These are phyloP conservation scores for Rhizopus delemar DNA, from an alignment of 371 early-diverging fungal genomes.

Conservation along the genomic window DNA sequence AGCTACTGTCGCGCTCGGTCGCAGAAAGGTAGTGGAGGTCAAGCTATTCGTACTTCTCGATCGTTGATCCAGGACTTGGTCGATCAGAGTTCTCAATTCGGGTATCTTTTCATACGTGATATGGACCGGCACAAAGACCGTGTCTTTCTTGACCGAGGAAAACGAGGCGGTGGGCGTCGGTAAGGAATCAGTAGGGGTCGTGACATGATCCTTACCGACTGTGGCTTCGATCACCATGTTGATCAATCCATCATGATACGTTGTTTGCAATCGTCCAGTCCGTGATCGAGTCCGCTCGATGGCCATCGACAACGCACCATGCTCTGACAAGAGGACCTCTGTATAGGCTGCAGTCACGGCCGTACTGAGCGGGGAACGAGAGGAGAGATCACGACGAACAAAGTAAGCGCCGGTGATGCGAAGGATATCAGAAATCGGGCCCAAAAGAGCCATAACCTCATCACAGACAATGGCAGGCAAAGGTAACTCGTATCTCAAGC, in stretches of 20 bases:
- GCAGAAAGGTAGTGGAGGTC: constrained; percentile 28
- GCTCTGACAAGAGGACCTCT: constrained; percentile 43
- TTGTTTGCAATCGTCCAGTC: constrained; percentile 45
- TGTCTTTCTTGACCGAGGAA: constrained; percentile 24
- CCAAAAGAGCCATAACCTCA: constrained; percentile 48
- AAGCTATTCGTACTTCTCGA: constrained; percentile 12
- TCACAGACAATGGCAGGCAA: constrained; percentile 55
- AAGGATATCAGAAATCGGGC: constrained; percentile 53
- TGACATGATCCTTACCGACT: constrained; percentile 31
- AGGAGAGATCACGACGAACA: constrained; percentile 41
- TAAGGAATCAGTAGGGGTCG: background rate
- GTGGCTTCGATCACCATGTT: constrained; percentile 51
- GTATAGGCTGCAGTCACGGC: constrained; percentile 52
- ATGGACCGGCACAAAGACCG: constrained; percentile 45
- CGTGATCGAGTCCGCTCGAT: constrained; percentile 50
- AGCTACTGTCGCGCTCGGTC: constrained; percentile 41
- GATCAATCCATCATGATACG: constrained; percentile 44
- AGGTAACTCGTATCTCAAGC: constrained; percentile 46
- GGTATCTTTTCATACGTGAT: constrained; percentile 55
- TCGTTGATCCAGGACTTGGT: constrained; percentile 54
- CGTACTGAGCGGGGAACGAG: constrained; percentile 47
- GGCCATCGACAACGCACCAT: constrained; percentile 47
- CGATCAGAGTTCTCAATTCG: constrained; percentile 43
- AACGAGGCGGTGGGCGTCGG: constrained; percentile 9
- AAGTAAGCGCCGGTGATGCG: constrained; percentile 51